Conservation (phyloP, 2,329 filamentous ascomycete genomes). For the Phyllosticta citrichinensis region DNA sequence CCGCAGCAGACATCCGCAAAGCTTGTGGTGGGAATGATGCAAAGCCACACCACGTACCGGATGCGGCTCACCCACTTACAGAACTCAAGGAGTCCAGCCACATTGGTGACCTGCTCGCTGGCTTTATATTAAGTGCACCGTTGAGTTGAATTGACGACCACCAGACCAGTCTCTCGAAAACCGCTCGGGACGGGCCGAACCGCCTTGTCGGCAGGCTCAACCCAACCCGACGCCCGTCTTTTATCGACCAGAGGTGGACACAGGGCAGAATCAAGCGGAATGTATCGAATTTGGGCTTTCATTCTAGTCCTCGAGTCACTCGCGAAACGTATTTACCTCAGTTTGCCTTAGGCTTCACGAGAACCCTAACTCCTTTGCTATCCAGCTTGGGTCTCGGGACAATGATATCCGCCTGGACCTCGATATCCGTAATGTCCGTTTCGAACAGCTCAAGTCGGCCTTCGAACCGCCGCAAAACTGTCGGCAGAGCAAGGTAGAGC, state of each 20-base stretch:
- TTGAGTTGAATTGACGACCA: slow-evolving; percentile 13
- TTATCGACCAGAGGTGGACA: not conserved
- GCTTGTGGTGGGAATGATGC: no score
- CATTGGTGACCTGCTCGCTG: no score
- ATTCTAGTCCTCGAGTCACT: slow-evolving; percentile 38
- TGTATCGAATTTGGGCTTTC: slow-evolving; percentile 33
- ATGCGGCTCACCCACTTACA: no score
- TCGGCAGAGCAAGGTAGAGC: slow-evolving; percentile 12
- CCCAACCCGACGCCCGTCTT: not conserved
- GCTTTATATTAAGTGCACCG: no score
- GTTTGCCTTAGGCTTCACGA: slow-evolving; percentile 20
- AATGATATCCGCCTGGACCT: slow-evolving; percentile 29
- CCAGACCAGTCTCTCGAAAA: slow-evolving; percentile 1
- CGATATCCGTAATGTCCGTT: slow-evolving; percentile 21
- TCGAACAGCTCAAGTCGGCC: slow-evolving; percentile 12
- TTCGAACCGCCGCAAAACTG: slow-evolving; percentile 10
- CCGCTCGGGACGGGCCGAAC: not conserved
- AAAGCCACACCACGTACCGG: no score
- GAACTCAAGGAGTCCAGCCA: no score
- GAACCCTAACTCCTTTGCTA: slow-evolving; percentile 27
- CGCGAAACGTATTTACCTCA: no score
- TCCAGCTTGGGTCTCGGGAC: slow-evolving; percentile 24
- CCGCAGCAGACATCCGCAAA: no score
- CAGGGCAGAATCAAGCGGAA: not conserved
- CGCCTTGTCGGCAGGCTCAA: not conserved